phyloP scores from a whole-genome alignment of 306 rosid genomes.

The Fragaria iinumae region DNA sequence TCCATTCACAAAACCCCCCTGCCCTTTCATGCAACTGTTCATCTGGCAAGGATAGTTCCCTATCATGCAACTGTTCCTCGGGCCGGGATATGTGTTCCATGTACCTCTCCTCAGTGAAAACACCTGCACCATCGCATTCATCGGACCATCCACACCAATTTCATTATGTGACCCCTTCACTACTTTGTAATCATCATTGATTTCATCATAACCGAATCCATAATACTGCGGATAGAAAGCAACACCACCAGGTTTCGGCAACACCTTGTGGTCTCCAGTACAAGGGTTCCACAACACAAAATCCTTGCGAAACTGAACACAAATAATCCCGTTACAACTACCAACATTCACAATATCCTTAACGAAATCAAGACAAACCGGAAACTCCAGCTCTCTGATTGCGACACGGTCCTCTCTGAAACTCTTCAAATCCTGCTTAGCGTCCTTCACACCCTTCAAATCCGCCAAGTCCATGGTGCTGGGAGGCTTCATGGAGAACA shows the following conservation, averaged over 20 bases:
- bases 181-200: conserved; percentile 7
- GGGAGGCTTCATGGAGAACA: neutral
- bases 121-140: neutral
- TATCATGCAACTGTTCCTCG: neutral
- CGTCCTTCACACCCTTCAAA: neutral
- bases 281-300: conserved; percentile 14
- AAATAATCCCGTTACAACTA: conserved; percentile 2
- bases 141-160: neutral
- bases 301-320: neutral
- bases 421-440: neutral
- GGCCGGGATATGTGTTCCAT: neutral
- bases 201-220: conserved; percentile 15
- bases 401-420: neutral
- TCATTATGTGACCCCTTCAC: neutral
- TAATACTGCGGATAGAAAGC: neutral
- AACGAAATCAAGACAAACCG: neutral
- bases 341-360: neutral
- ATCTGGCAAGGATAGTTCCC: neutral
- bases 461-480: neutral
- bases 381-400: neutral
- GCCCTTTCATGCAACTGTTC: neutral
- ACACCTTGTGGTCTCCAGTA: neutral
- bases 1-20: neutral
- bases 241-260: neutral
- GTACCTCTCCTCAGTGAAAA: neutral